phyloP scores from a whole-genome alignment of 2,329 filamentous ascomycete species.

The Graphium sp. region DNA sequence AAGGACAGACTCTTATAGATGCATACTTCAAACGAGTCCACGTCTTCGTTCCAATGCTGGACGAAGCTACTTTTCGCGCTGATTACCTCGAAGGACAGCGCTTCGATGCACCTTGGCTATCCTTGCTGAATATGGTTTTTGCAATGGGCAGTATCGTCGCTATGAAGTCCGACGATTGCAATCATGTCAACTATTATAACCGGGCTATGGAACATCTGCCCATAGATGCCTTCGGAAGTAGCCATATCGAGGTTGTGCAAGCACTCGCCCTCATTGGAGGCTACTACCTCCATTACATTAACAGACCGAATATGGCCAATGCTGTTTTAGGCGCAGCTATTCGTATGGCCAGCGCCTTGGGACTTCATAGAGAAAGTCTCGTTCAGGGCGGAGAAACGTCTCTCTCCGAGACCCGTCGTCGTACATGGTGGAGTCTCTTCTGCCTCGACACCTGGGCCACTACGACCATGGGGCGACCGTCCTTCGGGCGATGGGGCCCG shows the following conservation, averaged over 20 bases:
- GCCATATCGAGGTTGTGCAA: conserved; percentile 53
- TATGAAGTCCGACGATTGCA: conserved; percentile 45
- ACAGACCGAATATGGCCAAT: conserved; percentile 62
- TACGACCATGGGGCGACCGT: conserved; percentile 53
- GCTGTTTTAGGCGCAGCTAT: conserved; percentile 54
- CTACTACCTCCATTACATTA: conserved; percentile 64
- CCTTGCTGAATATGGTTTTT: conserved; percentile 60
- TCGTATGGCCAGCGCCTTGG: conserved; percentile 58
- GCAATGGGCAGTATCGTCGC: conserved; percentile 58
- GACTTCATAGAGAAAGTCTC: conserved; percentile 48
- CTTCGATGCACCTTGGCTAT: conserved; percentile 53
- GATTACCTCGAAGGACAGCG: conserved; percentile 36
- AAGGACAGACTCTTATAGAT: conserved; percentile 52
- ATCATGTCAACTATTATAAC: conserved; percentile 54
- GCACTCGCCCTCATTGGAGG: conserved; percentile 55
- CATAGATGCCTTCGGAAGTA: conserved; percentile 47
- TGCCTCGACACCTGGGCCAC: conserved; percentile 61
- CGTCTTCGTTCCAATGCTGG: conserved; percentile 55
- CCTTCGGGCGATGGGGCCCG: conserved; percentile 48
- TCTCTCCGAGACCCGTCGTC: conserved; percentile 41
- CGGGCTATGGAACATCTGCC: conserved; percentile 49
- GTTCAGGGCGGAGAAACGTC: conserved; percentile 27
- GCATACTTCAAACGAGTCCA: conserved; percentile 64
- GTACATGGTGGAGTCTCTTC: conserved; percentile 63
- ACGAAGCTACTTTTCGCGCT: conserved; percentile 51